phyloP scores from a whole-genome alignment of 129 eudicot genomes.

The Pseudognaphalium luteoalbum region DNA sequence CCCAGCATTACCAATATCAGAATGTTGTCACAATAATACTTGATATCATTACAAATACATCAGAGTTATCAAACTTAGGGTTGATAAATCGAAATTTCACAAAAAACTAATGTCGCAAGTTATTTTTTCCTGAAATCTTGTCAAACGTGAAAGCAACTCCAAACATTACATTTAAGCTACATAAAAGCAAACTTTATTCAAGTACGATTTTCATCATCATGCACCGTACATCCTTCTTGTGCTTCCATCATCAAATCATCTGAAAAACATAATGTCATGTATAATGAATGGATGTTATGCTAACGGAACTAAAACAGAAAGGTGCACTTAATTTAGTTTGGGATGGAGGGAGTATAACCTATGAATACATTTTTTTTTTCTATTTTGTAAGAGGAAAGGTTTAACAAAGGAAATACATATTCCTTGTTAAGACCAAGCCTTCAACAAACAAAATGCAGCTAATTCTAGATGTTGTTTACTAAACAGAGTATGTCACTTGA shows the following conservation, averaged over 20 bases:
- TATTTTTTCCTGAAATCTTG: not conserved
- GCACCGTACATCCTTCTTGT: not conserved
- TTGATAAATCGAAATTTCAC: conserved; percentile 1
- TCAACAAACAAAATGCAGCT: not conserved
- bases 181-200: conserved; percentile 22
- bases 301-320: no score
- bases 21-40: not conserved
- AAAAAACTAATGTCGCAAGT: not conserved
- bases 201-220: not conserved
- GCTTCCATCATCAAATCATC: conserved; percentile 19
- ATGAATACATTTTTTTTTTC: not conserved
- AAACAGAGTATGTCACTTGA: not conserved
- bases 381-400: not conserved
- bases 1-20: not conserved
- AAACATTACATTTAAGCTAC: conserved; percentile 1
- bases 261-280: conserved; percentile 6
- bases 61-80: not conserved
- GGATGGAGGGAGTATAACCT: not conserved
- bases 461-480: not conserved
- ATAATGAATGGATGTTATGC: not conserved
- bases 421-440: not conserved
- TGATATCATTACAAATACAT: conserved; percentile 10
- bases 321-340: no score
- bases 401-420: not conserved
- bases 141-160: not conserved